These are phyloP conservation scores for Euclidium syriacum DNA, from an alignment of 345 rosid genomes.

Conservation along the genomic window DNA sequence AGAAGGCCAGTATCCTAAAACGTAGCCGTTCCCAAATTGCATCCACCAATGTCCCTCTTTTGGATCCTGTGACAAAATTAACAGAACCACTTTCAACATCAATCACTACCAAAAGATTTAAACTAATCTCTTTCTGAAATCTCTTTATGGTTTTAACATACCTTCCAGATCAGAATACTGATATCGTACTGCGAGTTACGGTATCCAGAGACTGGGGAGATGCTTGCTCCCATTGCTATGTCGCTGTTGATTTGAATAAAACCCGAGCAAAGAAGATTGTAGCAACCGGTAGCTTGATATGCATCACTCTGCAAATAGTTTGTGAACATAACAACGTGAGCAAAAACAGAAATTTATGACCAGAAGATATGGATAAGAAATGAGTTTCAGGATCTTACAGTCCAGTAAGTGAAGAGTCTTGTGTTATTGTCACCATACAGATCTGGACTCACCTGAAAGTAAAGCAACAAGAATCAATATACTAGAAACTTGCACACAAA, in stretches of 20 bases:
- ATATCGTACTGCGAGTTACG: conserved; percentile 93
- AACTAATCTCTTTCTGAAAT: background rate
- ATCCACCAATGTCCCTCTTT: conserved; percentile 99
- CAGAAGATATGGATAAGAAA: background rate
- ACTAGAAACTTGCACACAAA: conserved; percentile 6
- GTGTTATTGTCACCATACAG: conserved; percentile 98
- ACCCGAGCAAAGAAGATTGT: conserved; percentile 94
- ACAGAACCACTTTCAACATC: conserved; percentile 5
- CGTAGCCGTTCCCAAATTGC: conserved; percentile 89
- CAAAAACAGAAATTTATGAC: background rate
- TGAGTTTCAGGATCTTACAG: conserved; percentile 51
- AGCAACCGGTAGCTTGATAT: conserved; percentile 98
- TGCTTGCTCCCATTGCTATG: conserved; percentile 98
- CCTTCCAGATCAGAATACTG: conserved; percentile 98
- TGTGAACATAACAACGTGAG: background rate
- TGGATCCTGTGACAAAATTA: conserved; percentile 56
- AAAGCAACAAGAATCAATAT: background rate
- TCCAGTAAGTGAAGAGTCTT: conserved; percentile 99
- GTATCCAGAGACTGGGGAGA: conserved; percentile 82
- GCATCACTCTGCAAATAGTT: conserved; percentile 79
- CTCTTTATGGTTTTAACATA: conserved; percentile 21
- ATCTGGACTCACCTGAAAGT: conserved; percentile 56
- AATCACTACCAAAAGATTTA: background rate
- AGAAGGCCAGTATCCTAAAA: conserved; percentile 92
- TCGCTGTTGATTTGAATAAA: conserved; percentile 88